These are phyloP conservation scores for Eucalyptus fibrosa DNA, from an alignment of 345 rosid species.

Conservation along the genomic window DNA sequence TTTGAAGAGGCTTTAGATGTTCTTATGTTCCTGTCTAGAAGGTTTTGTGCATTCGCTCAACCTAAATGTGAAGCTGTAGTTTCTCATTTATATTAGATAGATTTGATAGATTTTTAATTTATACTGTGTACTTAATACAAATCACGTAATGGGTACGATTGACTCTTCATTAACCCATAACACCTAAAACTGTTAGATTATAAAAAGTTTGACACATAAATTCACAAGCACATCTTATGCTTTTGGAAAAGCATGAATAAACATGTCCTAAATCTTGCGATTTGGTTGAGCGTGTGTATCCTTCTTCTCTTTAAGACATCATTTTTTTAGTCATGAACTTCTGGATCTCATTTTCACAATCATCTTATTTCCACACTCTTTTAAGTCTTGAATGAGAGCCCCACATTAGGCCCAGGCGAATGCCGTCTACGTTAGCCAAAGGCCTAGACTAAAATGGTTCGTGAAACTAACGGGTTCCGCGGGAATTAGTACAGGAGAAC, in stretches of 20 bases:
- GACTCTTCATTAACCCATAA: neutral
- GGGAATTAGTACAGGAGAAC: neutral
- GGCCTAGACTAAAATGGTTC: neutral
- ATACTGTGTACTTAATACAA: neutral
- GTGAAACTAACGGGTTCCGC: neutral
- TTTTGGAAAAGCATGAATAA: neutral
- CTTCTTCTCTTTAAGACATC: neutral
- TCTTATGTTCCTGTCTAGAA: rapidly evolving
- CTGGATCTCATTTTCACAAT: neutral
- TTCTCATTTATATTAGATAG: neutral
- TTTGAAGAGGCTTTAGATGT: neutral
- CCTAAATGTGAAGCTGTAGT: neutral
- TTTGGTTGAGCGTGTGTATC: neutral
- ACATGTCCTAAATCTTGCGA: neutral
- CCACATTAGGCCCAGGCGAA: neutral
- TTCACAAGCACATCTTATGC: neutral
- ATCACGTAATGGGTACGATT: neutral
- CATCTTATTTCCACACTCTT: neutral
- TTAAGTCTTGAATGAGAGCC: neutral
- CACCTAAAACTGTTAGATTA: neutral
- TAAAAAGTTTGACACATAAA: too few species aligned
- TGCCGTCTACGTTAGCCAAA: neutral
- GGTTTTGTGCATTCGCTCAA: neutral
- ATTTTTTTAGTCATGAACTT: neutral
- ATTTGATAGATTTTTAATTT: too few species aligned